A percentile compares a stretch with the other conserved stretches of the same genome.
Evolutionary conservation across 2,329 filamentous ascomycete genomes (phyloP).

Genomic region (Aspergillus quadricinctus): DNA sequence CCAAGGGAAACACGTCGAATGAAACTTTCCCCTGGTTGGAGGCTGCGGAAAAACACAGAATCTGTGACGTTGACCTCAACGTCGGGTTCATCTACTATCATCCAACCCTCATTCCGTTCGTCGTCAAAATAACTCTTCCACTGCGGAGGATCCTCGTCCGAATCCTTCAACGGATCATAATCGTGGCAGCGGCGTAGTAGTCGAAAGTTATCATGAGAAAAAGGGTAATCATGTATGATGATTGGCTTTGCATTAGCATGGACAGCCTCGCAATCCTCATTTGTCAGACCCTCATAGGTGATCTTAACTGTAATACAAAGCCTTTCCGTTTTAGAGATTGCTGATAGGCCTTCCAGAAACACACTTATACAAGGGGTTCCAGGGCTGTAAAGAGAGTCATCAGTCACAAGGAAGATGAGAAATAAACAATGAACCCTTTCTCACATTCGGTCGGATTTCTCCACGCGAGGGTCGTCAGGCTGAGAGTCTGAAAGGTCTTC

Average conservation of each 20-base stretch:
- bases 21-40: no score
- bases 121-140: constrained; percentile 3
- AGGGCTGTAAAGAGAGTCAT: neutral
- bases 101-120: constrained; percentile 1
- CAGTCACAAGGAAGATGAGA: neutral
- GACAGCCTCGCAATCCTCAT: constrained; percentile 1
- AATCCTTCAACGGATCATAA: constrained; percentile 2
- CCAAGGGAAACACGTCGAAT: neutral
- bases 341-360: constrained; percentile 2
- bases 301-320: constrained; percentile 1
- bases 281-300: constrained; percentile 2
- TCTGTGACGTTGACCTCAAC: constrained; percentile 3
- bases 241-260: constrained; percentile 1
- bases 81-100: constrained; percentile 2
- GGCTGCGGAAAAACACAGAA: neutral
- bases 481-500: neutral
- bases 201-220: neutral
- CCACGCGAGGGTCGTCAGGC: neutral
- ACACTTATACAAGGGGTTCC: constrained; percentile 2
- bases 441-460: no score
- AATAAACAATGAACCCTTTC: neutral
- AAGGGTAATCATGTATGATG: constrained; percentile 3
- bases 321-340: constrained; percentile 1
- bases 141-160: neutral
- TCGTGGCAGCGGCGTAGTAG: constrained; percentile 1